Evolutionary conservation across 352 stramenopile species (phyloP).

Genomic region (Phytopythium mirpurense): DNA sequence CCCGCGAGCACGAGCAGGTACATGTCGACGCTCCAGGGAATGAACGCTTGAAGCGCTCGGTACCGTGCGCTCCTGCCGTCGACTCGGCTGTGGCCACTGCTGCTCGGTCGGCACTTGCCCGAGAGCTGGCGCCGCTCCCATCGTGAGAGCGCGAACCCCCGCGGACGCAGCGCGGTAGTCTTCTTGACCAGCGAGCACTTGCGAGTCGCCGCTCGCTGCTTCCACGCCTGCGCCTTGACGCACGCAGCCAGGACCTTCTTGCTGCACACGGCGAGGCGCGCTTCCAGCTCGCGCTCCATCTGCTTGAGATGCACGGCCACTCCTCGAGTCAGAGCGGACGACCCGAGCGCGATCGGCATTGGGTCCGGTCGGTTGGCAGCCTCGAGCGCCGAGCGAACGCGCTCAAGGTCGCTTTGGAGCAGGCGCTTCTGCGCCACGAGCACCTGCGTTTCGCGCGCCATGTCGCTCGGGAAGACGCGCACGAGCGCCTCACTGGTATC

Average conservation of each 20-base stretch:
- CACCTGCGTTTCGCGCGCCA: slow-evolving; percentile 35
- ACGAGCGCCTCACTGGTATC: slow-evolving; percentile 33
- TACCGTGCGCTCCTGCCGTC: slow-evolving; percentile 17
- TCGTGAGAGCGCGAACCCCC: slow-evolving; percentile 35
- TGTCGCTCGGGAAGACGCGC: slow-evolving; percentile 50
- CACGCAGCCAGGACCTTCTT: slow-evolving; percentile 50
- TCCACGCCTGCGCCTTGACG: slow-evolving; percentile 34
- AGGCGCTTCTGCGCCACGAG: slow-evolving; percentile 57
- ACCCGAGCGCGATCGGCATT: background rate
- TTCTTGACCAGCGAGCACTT: slow-evolving; percentile 27
- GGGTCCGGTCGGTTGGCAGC: background rate
- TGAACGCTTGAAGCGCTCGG: slow-evolving; percentile 50
- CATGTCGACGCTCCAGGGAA: slow-evolving; percentile 78
- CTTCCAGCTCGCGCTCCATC: slow-evolving; percentile 33
- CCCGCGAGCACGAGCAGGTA: slow-evolving; percentile 55
- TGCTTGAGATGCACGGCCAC: slow-evolving; percentile 47
- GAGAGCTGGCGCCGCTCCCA: slow-evolving; percentile 36
- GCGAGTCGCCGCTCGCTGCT: background rate
- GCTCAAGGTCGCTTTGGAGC: slow-evolving; percentile 48
- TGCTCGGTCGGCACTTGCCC: slow-evolving; percentile 2
- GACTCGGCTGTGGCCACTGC: background rate
- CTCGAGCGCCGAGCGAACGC: slow-evolving; percentile 18
- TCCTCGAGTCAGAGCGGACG: slow-evolving; percentile 18
- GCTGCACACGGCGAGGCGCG: slow-evolving; percentile 57
- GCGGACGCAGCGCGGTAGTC: slow-evolving; percentile 25